A percentile compares a stretch with the other conserved stretches of the same genome.
phyloP scores from a whole-genome alignment of 306 rosid species.

The Vachellia collinsii region DNA sequence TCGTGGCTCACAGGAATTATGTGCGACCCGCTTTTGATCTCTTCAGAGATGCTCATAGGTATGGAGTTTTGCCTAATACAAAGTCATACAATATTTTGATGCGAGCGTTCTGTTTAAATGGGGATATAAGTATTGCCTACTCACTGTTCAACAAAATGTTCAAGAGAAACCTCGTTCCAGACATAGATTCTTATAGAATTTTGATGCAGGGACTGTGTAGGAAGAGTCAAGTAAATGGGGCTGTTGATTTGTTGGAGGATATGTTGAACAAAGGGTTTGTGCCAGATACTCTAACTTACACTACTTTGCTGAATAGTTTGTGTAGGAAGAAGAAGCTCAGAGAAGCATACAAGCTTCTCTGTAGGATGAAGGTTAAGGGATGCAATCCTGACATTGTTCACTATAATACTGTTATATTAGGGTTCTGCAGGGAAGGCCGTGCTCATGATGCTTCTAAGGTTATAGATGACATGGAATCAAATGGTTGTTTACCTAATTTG shows the following conservation, averaged over 20 bases:
- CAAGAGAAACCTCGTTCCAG: slow-evolving; percentile 67
- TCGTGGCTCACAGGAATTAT: slow-evolving; percentile 58
- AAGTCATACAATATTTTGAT: slow-evolving; percentile 73
- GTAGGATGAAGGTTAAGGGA: slow-evolving; percentile 95
- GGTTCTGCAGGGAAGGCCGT: slow-evolving; percentile 84
- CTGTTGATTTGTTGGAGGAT: slow-evolving; percentile 78
- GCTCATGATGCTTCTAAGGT: slow-evolving; percentile 79
- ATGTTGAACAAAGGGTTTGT: slow-evolving; percentile 89
- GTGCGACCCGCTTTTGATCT: slow-evolving; percentile 65
- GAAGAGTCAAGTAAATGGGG: slow-evolving; percentile 77
- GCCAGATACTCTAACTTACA: slow-evolving; percentile 79
- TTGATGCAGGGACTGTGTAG: slow-evolving; percentile 88
- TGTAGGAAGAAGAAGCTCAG: slow-evolving; percentile 86
- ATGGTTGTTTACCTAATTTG: slow-evolving; percentile 78
- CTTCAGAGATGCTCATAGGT: slow-evolving; percentile 65
- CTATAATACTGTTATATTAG: slow-evolving; percentile 73
- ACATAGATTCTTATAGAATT: slow-evolving; percentile 76
- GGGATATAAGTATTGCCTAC: slow-evolving; percentile 80
- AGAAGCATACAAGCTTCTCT: slow-evolving; percentile 90
- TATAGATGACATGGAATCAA: slow-evolving; percentile 68
- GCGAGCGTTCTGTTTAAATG: slow-evolving; percentile 66
- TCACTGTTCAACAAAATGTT: slow-evolving; percentile 79
- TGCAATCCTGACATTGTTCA: slow-evolving; percentile 91
- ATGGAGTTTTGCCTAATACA: slow-evolving; percentile 61
- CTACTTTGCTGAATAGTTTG: slow-evolving; percentile 88